These are phyloP conservation scores for Rhynchosporium secalis DNA, from an alignment of 2,329 filamentous ascomycete species.

Conservation along the genomic window DNA sequence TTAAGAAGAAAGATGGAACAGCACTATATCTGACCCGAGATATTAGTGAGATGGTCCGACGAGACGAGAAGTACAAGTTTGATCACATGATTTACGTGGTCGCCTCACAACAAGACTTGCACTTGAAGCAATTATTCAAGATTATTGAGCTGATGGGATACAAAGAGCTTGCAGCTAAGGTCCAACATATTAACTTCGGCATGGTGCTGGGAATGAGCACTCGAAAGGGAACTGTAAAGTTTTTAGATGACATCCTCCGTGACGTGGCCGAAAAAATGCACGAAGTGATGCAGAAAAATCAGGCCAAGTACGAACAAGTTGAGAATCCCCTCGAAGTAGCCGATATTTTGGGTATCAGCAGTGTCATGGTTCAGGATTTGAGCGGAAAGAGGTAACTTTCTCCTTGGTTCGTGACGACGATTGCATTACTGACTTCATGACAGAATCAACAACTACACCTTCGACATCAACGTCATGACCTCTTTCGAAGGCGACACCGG, in stretches of 20 bases:
- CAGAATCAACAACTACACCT: conserved; percentile 66
- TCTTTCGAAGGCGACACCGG: conserved; percentile 85
- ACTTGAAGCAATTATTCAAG: conserved; percentile 74
- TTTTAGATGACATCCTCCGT: conserved; percentile 68
- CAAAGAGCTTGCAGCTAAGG: conserved; percentile 65
- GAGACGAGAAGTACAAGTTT: conserved; percentile 63
- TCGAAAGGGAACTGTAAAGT: conserved; percentile 72
- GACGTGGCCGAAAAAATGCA: conserved; percentile 95
- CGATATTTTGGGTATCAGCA: conserved; percentile 87
- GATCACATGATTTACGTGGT: conserved; percentile 83
- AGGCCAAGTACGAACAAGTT: conserved; percentile 86
- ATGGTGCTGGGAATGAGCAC: conserved; percentile 71
- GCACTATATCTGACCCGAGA: conserved; percentile 78
- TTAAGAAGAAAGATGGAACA: conserved; percentile 73
- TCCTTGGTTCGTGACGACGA: neutral
- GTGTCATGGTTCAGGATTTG: conserved; percentile 99
- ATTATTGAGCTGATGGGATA: conserved; percentile 72
- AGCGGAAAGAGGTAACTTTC: conserved; percentile 75
- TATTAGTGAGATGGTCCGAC: conserved; percentile 70
- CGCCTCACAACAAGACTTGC: conserved; percentile 69
- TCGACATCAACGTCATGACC: conserved; percentile 80
- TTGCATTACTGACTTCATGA: conserved; percentile 10
- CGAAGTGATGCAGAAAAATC: conserved; percentile 91
- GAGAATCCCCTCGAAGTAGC: conserved; percentile 78
- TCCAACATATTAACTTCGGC: conserved; percentile 76